These are phyloP conservation scores for Scytalidium sp. DNA, from an alignment of 2,329 filamentous ascomycete species.

Conservation along the genomic window DNA sequence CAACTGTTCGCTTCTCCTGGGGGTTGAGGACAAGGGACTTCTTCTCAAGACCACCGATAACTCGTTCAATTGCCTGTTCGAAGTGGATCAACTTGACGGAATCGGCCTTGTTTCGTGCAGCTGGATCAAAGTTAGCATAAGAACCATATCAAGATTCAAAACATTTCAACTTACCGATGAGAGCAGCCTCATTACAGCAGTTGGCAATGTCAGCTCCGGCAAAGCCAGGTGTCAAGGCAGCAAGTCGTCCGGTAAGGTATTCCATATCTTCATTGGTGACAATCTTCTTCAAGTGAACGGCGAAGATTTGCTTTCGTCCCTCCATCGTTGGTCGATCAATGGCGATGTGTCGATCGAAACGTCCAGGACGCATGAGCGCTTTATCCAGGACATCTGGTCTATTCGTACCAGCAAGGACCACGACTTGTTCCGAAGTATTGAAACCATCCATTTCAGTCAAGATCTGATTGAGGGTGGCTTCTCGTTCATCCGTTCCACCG, in stretches of 20 bases:
- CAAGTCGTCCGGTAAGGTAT: slow-evolving; percentile 80
- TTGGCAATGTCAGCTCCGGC: slow-evolving; percentile 98
- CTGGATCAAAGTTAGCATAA: slow-evolving; percentile 49
- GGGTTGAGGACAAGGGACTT: slow-evolving; percentile 93
- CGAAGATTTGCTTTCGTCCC: slow-evolving; percentile 93
- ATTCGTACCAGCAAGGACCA: slow-evolving; percentile 96
- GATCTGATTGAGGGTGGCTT: slow-evolving; percentile 96
- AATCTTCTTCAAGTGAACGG: slow-evolving; percentile 91
- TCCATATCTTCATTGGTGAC: slow-evolving; percentile 89
- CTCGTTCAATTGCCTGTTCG: slow-evolving; percentile 95
- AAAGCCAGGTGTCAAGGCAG: slow-evolving; percentile 92
- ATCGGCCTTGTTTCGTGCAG: slow-evolving; percentile 77
- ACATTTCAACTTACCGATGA: slow-evolving; percentile 71
- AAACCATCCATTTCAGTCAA: slow-evolving; percentile 99
- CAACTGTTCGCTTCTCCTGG: slow-evolving; percentile 91
- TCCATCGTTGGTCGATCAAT: slow-evolving; percentile 97
- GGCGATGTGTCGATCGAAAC: slow-evolving; percentile 93
- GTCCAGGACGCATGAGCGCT: slow-evolving; percentile 92
- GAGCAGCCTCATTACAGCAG: slow-evolving; percentile 93
- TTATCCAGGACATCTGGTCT: slow-evolving; percentile 92
- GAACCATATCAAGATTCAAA: not conserved
- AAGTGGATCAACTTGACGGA: slow-evolving; percentile 88
- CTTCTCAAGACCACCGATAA: slow-evolving; percentile 94
- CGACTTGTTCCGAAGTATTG: slow-evolving; percentile 94
- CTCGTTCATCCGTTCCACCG: slow-evolving; percentile 94